Evolutionary conservation across 169 alveolate species (phyloP), one percentile per base, ranked within the genome.

Genomic region (Theileria orientalis): DNA sequence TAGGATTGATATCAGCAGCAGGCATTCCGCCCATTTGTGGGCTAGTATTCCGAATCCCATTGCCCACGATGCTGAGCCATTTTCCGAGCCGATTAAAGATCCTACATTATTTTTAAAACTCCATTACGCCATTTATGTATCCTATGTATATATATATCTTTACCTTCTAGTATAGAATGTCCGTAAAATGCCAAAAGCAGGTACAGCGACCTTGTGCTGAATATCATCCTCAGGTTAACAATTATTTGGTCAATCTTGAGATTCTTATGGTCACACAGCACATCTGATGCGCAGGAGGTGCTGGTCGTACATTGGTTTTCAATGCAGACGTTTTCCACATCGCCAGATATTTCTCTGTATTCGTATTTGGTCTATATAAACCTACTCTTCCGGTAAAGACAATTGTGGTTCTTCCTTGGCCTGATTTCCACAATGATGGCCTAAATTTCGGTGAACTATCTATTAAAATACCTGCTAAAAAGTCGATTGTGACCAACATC

Each of bases 21-120:
- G 19, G 33, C 85, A 82, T 68, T 82, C 89, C 6, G 89, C 89
- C 89, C 89, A 82, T 23, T 82, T 82, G 67, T 82, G 89, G n/a
- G 89, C 89, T 19, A 73, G 51, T 42, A 82, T 82, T 21, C 89
- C 89, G 42, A 82, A 82, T 0, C 75, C 85, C 80, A 82, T 82
- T 0, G 82, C 89, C 89, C 89, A 82, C 13, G 61, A 46, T 16
- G 74, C 6, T 2, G 82, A 71, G 9, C 82, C 82, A 3, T 19
- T 67, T 14, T 72, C 74, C 19, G 80, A 23, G 23, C 89, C 89
- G 2, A 82, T 21, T 3, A 82, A 76, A 0, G 80, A 63, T 1
- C 89, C 87, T 79, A 44, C 1, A 79, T 49, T 25, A 21, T 21
- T 23, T 23, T 14, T 42, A 19, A 8, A 63, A 56, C 19, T 9